Evolutionary conservation across 768 basidiomycete species (phyloP).

Genomic region (Mycena filopes): DNA sequence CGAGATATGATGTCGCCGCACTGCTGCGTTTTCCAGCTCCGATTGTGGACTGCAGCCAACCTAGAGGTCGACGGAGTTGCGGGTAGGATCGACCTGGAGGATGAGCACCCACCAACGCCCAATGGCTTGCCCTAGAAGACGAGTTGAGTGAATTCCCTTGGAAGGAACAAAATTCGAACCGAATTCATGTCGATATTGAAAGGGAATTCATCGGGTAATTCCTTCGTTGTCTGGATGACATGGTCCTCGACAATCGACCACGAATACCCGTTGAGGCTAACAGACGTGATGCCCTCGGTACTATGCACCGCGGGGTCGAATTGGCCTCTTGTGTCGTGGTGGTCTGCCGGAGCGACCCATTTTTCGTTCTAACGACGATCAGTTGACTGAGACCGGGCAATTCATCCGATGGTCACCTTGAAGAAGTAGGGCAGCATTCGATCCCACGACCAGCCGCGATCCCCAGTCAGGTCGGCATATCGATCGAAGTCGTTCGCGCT

Average conservation of each 20-base stretch:
- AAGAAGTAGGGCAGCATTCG: background rate
- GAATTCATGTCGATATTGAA: slow-evolving; percentile 44
- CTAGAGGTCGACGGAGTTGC: slow-evolving; percentile 21
- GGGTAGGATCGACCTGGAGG: background rate
- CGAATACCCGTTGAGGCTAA: slow-evolving; percentile 44
- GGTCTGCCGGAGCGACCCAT: slow-evolving; percentile 46
- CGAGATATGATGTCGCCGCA: slow-evolving; percentile 45
- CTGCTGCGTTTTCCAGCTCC: slow-evolving; percentile 40
- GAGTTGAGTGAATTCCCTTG: too few relatives aligned
- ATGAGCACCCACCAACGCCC: slow-evolving; percentile 37
- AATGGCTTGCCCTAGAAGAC: slow-evolving; percentile 41
- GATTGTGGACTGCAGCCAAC: slow-evolving; percentile 40
- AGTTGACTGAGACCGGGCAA: background rate
- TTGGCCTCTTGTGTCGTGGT: slow-evolving; percentile 51
- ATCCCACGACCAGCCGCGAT: background rate
- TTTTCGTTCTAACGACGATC: slow-evolving; percentile 46
- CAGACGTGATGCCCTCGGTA: slow-evolving; percentile 41
- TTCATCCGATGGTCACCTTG: background rate
- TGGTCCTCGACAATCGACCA: slow-evolving; percentile 39
- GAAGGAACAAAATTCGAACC: too few relatives aligned
- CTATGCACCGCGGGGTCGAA: slow-evolving; percentile 50
- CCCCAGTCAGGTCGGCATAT: background rate
- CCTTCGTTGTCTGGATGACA: slow-evolving; percentile 42
- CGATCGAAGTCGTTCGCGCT: background rate
- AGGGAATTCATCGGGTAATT: slow-evolving; percentile 39